A percentile compares a stretch with the other conserved stretches of the same genome.
Conservation (phyloP, 495 filamentous ascomycete species). For the Pyronema omphalodes region DNA sequence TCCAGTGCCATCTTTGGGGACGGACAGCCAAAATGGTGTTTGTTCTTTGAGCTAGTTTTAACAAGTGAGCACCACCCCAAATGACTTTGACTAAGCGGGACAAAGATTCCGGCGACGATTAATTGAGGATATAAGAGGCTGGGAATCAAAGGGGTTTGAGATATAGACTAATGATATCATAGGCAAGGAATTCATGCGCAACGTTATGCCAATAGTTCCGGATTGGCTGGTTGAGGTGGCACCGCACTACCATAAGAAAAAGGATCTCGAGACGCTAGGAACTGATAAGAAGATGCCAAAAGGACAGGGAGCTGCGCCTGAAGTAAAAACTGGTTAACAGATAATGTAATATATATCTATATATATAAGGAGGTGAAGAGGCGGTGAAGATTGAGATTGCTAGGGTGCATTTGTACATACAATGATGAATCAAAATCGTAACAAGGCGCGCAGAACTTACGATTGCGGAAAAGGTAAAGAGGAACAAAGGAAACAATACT, state of each 20-base stretch:
- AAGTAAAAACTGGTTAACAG: background rate
- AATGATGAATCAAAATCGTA: too few species aligned
- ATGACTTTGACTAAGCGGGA: too few species aligned
- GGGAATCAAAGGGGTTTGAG: background rate
- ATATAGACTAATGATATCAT: slow-evolving; percentile 1
- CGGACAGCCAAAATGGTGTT: slow-evolving; percentile 68
- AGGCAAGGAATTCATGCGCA: slow-evolving; percentile 78
- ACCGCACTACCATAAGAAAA: slow-evolving; percentile 89
- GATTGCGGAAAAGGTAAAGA: too few species aligned
- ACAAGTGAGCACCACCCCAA: slow-evolving; percentile 35
- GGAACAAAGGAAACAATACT: too few species aligned
- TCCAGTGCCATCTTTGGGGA: slow-evolving; percentile 56
- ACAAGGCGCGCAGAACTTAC: too few species aligned
- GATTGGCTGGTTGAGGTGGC: slow-evolving; percentile 84
- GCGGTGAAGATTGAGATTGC: too few species aligned
- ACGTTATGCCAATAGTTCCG: slow-evolving; percentile 62
- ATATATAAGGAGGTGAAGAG: too few species aligned
- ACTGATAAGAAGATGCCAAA: slow-evolving; percentile 65
- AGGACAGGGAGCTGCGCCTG: slow-evolving; percentile 19
- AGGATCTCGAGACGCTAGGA: slow-evolving; percentile 66
- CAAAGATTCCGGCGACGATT: background rate
- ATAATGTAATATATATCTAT: too few species aligned
- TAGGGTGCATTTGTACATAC: too few species aligned
- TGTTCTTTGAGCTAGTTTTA: slow-evolving; percentile 82
- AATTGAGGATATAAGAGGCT: background rate